These are phyloP conservation scores for Pontederia crassipes DNA, from an alignment of 176 grass and related monocot species.

Conservation along the genomic window DNA sequence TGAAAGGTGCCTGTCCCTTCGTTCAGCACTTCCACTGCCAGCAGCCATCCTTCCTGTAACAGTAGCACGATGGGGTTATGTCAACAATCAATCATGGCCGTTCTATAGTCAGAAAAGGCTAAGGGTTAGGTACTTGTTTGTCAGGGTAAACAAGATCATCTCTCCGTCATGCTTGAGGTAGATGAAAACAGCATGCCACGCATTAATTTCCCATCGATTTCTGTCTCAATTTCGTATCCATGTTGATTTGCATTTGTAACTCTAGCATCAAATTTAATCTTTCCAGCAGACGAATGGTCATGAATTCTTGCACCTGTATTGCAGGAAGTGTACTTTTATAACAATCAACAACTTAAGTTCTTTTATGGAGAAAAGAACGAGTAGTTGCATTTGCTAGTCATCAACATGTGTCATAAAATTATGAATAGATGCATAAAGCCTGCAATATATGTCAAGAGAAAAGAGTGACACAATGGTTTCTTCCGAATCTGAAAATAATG, in stretches of 20 bases:
- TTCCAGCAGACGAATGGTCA: slow-evolving; percentile 1
- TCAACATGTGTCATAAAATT: not conserved
- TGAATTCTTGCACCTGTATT: not conserved
- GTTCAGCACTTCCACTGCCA: no score
- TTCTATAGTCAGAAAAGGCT: not conserved
- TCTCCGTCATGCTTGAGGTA: slow-evolving; percentile 6
- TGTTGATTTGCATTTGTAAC: slow-evolving; percentile 16
- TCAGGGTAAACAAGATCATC: slow-evolving; percentile 3
- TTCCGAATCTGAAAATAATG: no score
- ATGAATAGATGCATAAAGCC: no score
- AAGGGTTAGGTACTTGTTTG: slow-evolving; percentile 4
- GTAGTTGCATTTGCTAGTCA: slow-evolving; percentile 1
- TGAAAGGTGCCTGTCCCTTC: no score
- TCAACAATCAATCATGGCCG: no score
- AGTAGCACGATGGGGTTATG: no score
- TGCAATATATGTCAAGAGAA: no score
- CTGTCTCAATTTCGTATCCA: slow-evolving; percentile 22
- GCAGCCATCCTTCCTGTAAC: no score
- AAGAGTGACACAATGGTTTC: no score
- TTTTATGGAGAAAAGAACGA: not conserved
- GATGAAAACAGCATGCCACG: slow-evolving; percentile 23
- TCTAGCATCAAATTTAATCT: slow-evolving; percentile 17
- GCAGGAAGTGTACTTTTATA: not conserved
- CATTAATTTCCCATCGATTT: slow-evolving; percentile 19
- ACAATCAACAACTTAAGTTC: not conserved